Conservation (phyloP, 371 early-diverging fungal species). For the Zopfochytrium polystomum region DNA sequence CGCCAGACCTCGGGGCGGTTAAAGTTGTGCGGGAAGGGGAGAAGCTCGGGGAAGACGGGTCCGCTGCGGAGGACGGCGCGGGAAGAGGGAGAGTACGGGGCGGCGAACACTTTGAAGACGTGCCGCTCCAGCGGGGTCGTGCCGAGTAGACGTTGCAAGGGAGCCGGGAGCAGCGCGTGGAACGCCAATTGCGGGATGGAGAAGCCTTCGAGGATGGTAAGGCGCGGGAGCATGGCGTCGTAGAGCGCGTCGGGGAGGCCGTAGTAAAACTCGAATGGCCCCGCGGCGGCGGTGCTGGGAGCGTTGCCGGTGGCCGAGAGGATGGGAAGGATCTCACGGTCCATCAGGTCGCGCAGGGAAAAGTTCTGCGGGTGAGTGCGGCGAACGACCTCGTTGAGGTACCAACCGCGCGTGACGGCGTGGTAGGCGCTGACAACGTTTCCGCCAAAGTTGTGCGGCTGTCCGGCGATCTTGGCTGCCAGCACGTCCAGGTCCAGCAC, state of each 20-base stretch:
- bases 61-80: conserved; percentile 52
- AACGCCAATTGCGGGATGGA: conserved; percentile 44
- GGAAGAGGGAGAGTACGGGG: conserved; percentile 26
- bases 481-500: conserved; percentile 36
- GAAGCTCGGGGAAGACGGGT: too few species aligned
- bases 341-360: conserved; percentile 57
- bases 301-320: too few species aligned
- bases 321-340: conserved; percentile 52
- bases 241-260: conserved; percentile 46
- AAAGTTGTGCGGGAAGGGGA: too few species aligned
- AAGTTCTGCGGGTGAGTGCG: conserved; percentile 56
- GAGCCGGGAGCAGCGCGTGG: conserved; percentile 41
- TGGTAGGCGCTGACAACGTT: conserved; percentile 57
- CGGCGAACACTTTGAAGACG: conserved; percentile 32
- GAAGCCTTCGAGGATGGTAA: conserved; percentile 38
- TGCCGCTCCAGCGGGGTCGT: conserved; percentile 24
- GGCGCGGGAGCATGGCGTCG: conserved; percentile 30
- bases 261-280: conserved; percentile 54
- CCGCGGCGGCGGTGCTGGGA: background rate
- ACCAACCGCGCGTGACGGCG: conserved; percentile 68
- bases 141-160: conserved; percentile 11
- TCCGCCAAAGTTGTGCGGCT: conserved; percentile 65
- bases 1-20: too few species aligned
- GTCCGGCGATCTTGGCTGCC: conserved; percentile 50
- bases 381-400: conserved; percentile 65